A percentile compares a stretch with the other conserved stretches of the same genome.
Conservation (phyloP, 2,329 filamentous ascomycete species). For the Byssothecium circinans region DNA sequence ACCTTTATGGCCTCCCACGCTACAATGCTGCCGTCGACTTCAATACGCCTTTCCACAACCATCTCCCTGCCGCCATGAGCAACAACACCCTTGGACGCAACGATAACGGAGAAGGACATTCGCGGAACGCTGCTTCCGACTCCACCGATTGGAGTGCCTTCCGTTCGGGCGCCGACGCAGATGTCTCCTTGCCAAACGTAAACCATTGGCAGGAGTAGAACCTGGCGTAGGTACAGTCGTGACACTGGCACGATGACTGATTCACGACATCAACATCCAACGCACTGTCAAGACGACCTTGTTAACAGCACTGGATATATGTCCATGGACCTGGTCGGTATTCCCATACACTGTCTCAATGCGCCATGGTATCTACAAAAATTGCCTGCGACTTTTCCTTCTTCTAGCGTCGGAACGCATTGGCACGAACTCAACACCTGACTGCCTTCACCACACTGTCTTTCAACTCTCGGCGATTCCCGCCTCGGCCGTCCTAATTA, state of each 20-base stretch:
- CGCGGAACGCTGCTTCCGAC: neutral
- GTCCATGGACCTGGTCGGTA: too few species aligned
- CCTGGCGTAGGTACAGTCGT: too few species aligned
- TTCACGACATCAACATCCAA: neutral
- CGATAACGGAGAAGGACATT: neutral
- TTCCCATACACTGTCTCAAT: too few species aligned
- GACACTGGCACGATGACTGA: slow-evolving; percentile 10
- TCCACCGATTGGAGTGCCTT: slow-evolving; percentile 6
- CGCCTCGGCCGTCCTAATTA: too few species aligned
- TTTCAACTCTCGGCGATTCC: too few species aligned
- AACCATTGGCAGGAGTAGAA: too few species aligned
- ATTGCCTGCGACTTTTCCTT: too few species aligned
- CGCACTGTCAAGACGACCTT: too few species aligned
- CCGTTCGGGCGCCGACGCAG: slow-evolving; percentile 19
- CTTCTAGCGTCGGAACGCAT: neutral
- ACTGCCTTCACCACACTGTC: too few species aligned
- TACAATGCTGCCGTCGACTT: neutral
- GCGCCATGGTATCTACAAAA: too few species aligned
- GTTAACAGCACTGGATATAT: too few species aligned
- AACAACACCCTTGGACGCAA: neutral
- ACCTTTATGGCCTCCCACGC: neutral
- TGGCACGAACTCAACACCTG: too few species aligned
- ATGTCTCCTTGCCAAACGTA: slow-evolving; percentile 23
- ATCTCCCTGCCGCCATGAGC: neutral
- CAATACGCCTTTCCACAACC: neutral